These are phyloP conservation scores for Elasticomyces elasticus DNA, from an alignment of 495 filamentous ascomycete species.

Conservation along the genomic window DNA sequence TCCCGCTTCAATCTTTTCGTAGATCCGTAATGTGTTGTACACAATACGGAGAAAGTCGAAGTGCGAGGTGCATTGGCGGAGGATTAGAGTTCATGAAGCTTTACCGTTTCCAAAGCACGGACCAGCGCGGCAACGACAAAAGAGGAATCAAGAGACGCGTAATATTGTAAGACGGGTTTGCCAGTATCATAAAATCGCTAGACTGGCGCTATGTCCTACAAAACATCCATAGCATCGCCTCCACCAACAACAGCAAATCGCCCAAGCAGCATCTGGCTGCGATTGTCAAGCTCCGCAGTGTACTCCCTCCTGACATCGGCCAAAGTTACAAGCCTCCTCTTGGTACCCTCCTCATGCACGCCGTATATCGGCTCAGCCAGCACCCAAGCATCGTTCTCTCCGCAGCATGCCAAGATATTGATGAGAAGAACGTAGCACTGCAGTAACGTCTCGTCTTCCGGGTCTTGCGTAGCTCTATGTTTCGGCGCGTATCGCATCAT, in stretches of 20 bases:
- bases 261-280: constrained; percentile 50
- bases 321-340: constrained; percentile 62
- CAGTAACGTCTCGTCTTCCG: constrained; percentile 44
- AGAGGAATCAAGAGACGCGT: too few relatives aligned
- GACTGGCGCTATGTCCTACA: constrained; percentile 1
- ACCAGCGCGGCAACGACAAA: too few relatives aligned
- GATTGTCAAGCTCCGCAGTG: constrained; percentile 74
- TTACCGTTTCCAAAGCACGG: too few relatives aligned
- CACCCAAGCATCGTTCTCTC: constrained; percentile 65
- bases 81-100: too few relatives aligned
- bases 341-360: constrained; percentile 18
- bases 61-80: too few relatives aligned
- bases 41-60: not conserved
- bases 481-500: constrained; percentile 42
- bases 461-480: constrained; percentile 48
- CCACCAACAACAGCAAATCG: constrained; percentile 49
- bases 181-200: not conserved
- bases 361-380: constrained; percentile 41
- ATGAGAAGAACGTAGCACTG: constrained; percentile 72
- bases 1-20: too few relatives aligned
- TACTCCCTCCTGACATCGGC: constrained; percentile 77
- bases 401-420: constrained; percentile 79
- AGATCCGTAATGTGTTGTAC: not conserved
- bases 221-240: constrained; percentile 15
- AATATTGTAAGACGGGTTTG: too few relatives aligned